A percentile compares a stretch with the other conserved stretches of the same genome.
Evolutionary conservation across 2,329 filamentous ascomycete genomes (phyloP).

Genomic region (Ophiostoma ulmi): DNA sequence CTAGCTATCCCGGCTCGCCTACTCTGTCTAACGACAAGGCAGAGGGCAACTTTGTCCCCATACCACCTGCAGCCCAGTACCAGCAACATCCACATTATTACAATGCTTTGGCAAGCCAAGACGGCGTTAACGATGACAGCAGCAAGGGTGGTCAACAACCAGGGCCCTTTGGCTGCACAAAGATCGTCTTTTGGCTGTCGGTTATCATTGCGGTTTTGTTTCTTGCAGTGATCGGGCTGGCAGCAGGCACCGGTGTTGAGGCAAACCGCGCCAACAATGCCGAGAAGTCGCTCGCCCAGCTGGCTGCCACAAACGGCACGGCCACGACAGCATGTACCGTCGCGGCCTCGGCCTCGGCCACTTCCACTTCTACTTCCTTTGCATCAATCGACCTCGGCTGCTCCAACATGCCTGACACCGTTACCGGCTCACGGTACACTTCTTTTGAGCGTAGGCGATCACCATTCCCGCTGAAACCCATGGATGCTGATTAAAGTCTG

Average conservation of each 20-base stretch:
- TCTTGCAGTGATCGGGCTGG: slow-evolving; percentile 42
- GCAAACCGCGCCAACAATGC: slow-evolving; percentile 39
- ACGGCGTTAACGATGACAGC: background rate
- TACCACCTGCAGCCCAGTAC: background rate
- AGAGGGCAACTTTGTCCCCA: background rate
- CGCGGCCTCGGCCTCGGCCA: background rate
- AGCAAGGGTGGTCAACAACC: background rate
- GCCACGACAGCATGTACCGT: background rate
- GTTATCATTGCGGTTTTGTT: slow-evolving; percentile 39
- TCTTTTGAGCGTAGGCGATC: slow-evolving; percentile 36
- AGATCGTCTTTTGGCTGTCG: slow-evolving; percentile 40
- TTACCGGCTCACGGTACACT: slow-evolving; percentile 39
- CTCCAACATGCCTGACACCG: slow-evolving; percentile 34
- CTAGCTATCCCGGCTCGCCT: slow-evolving; percentile 8
- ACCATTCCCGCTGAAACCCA: background rate
- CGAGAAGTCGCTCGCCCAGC: background rate
- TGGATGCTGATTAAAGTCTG: background rate
- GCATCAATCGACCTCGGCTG: slow-evolving; percentile 40
- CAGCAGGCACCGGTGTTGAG: slow-evolving; percentile 42
- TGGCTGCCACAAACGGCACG: background rate
- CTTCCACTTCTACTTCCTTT: slow-evolving; percentile 29
- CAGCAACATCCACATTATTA: background rate
- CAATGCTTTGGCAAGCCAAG: background rate
- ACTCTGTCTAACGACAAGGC: background rate
- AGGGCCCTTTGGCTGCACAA: slow-evolving; percentile 35